These are phyloP conservation scores for Tricholoma hemisulphureum DNA, from an alignment of 768 basidiomycete genomes.

Conservation along the genomic window DNA sequence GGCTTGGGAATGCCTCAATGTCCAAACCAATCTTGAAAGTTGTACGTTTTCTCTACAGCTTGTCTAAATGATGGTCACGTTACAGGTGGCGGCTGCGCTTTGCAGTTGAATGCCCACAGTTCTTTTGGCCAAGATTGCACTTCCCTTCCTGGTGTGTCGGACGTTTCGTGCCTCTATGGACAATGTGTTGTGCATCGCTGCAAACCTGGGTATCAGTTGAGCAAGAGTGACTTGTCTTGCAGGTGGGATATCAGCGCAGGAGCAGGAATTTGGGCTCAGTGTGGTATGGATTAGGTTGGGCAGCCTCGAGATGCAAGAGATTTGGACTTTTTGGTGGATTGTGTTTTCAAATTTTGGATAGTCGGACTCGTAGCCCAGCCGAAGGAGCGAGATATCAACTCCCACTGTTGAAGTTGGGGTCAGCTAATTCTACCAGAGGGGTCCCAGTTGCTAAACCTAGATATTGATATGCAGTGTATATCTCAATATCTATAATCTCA, in stretches of 20 bases:
- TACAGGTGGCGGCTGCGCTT: background rate
- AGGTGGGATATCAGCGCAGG: background rate
- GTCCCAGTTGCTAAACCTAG: no score
- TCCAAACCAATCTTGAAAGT: background rate
- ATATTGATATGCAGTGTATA: no score
- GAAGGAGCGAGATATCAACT: no score
- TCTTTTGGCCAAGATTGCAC: background rate
- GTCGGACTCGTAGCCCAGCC: no score
- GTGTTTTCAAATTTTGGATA: no score
- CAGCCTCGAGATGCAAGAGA: no score
- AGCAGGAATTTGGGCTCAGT: background rate
- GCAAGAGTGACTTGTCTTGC: background rate
- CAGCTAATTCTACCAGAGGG: no score
- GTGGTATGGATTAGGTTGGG: no score
- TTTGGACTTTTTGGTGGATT: no score
- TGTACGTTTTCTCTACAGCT: background rate
- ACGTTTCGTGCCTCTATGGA: background rate
- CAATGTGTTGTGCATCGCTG: background rate
- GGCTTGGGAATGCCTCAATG: background rate
- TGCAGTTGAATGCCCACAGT: background rate
- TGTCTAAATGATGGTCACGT: background rate
- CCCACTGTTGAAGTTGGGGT: no score
- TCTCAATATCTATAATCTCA: no score
- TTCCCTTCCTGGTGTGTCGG: background rate
- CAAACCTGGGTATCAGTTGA: background rate